Evolutionary conservation across 768 basidiomycete genomes (phyloP).

Genomic region (Flagelloscypha sp.): DNA sequence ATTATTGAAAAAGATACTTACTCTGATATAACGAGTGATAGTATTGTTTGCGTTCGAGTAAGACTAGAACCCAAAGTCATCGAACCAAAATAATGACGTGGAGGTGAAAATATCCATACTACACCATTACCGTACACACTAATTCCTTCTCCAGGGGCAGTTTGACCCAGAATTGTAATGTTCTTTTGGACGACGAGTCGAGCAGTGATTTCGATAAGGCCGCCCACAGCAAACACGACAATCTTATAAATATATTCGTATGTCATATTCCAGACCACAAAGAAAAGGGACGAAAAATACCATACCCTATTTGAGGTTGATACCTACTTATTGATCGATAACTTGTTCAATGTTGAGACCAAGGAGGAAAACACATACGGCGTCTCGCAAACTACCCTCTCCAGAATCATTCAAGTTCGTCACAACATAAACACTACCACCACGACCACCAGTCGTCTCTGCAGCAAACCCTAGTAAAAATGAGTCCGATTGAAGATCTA

Average conservation of each 20-base stretch:
- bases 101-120: conserved; percentile 2
- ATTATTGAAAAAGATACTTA: conserved; percentile 4
- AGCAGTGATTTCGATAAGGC: conserved; percentile 22
- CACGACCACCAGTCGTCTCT: conserved; percentile 24
- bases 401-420: conserved; percentile 27
- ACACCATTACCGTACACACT: conserved; percentile 29
- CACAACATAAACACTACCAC: conserved; percentile 26
- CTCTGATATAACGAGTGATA: conserved; percentile 21
- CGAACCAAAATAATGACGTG: conserved; percentile 5
- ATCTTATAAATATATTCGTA: conserved; percentile 13
- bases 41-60: conserved; percentile 24
- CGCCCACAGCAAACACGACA: conserved; percentile 27
- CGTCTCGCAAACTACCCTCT: conserved; percentile 27
- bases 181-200: conserved; percentile 24
- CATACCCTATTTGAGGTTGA: conserved; percentile 22
- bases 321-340: too few relatives aligned
- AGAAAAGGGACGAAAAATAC: conserved; percentile 4
- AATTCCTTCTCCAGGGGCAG: conserved; percentile 29
- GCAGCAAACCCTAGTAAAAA: conserved; percentile 22
- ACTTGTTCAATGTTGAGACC: too few relatives aligned
- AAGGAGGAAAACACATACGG: too few relatives aligned
- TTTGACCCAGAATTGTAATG: conserved; percentile 26
- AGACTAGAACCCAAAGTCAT: too few relatives aligned
- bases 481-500: background rate
- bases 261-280: background rate